Conservation (phyloP, 495 filamentous ascomycete genomes). For the Lichenothelia convexa region DNA sequence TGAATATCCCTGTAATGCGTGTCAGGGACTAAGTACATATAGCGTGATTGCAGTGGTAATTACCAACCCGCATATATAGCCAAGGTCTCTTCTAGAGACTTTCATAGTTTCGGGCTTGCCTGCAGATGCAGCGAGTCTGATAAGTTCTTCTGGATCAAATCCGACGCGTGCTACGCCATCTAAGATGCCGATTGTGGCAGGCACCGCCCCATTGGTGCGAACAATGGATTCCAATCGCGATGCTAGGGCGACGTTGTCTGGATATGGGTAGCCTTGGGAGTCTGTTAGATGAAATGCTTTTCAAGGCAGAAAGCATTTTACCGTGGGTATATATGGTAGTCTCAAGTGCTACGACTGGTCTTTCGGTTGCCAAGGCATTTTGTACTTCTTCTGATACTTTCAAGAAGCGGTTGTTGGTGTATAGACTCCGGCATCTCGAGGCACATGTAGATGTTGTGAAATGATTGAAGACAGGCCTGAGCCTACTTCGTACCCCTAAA, state of each 20-base stretch:
- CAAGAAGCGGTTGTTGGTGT: constrained; percentile 28
- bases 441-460: too few relatives aligned
- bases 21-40: too few relatives aligned
- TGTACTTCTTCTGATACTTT: constrained; percentile 66
- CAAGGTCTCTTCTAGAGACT: constrained; percentile 69
- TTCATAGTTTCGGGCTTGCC: constrained; percentile 49
- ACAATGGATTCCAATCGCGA: constrained; percentile 55
- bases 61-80: constrained; percentile 66
- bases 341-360: constrained; percentile 81
- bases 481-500: too few relatives aligned
- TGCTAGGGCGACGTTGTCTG: constrained; percentile 58
- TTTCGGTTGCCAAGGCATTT: constrained; percentile 48
- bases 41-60: neutral
- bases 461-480: too few relatives aligned
- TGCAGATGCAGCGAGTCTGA: constrained; percentile 46
- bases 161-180: constrained; percentile 70
- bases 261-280: constrained; percentile 59
- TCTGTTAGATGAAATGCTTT: constrained; percentile 9
- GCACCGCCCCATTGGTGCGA: constrained; percentile 63
- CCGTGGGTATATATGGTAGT: constrained; percentile 77
- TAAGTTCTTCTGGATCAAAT: constrained; percentile 47
- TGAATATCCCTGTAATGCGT: constrained; percentile 32
- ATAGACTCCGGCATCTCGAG: too few relatives aligned
- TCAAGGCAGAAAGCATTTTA: constrained; percentile 15
- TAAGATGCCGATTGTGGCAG: constrained; percentile 79